A percentile compares a stretch with the other conserved stretches of the same genome.
Evolutionary conservation across 805 yeast species (phyloP).

Genomic region (Saturnispora serradocipensis): DNA sequence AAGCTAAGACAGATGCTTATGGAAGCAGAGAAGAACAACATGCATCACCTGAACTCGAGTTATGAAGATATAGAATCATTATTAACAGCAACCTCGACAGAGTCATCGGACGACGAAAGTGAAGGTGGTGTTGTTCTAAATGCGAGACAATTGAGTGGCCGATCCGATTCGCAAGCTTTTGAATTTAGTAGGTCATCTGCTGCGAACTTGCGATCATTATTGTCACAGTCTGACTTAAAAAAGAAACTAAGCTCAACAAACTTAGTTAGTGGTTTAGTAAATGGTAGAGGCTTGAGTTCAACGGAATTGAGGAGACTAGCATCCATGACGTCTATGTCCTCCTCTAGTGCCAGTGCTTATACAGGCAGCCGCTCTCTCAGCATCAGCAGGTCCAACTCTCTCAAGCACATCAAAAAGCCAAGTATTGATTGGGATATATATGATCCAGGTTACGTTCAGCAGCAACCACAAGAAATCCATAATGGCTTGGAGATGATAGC

Average conservation of each 20-base stretch:
- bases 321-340: constrained; percentile 1
- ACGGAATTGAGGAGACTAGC: constrained; percentile 9
- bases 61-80: constrained; percentile 11
- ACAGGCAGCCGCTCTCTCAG: neutral
- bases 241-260: constrained; percentile 1
- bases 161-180: constrained; percentile 27
- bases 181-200: constrained; percentile 16
- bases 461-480: constrained; percentile 1
- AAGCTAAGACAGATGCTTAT: constrained; percentile 10
- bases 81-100: constrained; percentile 5
- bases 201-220: constrained; percentile 2
- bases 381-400: constrained; percentile 2
- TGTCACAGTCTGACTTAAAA: constrained; percentile 1
- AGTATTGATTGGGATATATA: constrained; percentile 17
- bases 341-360: neutral
- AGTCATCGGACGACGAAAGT: constrained; percentile 11
- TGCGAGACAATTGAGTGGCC: constrained; percentile 13
- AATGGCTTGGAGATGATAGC: neutral
- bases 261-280: neutral
- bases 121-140: neutral
- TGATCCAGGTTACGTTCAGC: constrained; percentile 3
- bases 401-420: constrained; percentile 12
- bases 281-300: constrained; percentile 1
- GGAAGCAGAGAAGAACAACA: neutral
- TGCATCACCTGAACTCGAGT: constrained; percentile 10